Evolutionary conservation across 805 yeast genomes (phyloP).

Genomic region (Yarrowia sp.): DNA sequence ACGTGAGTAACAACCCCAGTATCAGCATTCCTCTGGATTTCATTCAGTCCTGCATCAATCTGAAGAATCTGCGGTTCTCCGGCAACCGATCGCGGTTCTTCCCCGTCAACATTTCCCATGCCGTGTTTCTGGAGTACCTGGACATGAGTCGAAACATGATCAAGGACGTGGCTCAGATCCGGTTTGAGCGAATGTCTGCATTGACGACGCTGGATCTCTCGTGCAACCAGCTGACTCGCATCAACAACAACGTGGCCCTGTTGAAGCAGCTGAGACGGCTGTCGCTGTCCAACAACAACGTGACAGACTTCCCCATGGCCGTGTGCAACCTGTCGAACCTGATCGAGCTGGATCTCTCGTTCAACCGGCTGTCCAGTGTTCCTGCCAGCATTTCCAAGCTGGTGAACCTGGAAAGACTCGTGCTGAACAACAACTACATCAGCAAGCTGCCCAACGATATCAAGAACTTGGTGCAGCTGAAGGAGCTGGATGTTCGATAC

Average conservation of each 20-base stretch:
- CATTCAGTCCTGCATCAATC: constrained; percentile 77
- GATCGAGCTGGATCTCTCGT: constrained; percentile 76
- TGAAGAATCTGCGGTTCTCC: constrained; percentile 70
- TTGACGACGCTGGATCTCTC: constrained; percentile 69
- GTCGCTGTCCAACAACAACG: constrained; percentile 80
- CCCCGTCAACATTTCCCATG: constrained; percentile 75
- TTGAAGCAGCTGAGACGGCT: constrained; percentile 52
- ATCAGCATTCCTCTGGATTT: constrained; percentile 84
- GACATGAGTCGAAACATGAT: constrained; percentile 83
- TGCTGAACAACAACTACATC: constrained; percentile 75
- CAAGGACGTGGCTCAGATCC: constrained; percentile 56
- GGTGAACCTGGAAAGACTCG: constrained; percentile 67
- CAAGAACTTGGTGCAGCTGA: constrained; percentile 60
- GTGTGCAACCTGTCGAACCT: constrained; percentile 66
- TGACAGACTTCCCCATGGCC: constrained; percentile 62
- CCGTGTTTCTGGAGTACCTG: constrained; percentile 67
- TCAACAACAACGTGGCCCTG: constrained; percentile 67
- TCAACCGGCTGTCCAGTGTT: constrained; percentile 68
- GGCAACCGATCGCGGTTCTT: constrained; percentile 75
- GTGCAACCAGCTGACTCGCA: constrained; percentile 70
- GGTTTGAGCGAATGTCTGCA: constrained; percentile 59
- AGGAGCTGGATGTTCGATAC: constrained; percentile 78
- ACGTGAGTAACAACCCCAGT: constrained; percentile 86
- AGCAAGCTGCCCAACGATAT: constrained; percentile 62
- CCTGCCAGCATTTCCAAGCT: constrained; percentile 70